These are phyloP conservation scores for Populus deltoides DNA, from an alignment of 345 rosid species.

Conservation along the genomic window DNA sequence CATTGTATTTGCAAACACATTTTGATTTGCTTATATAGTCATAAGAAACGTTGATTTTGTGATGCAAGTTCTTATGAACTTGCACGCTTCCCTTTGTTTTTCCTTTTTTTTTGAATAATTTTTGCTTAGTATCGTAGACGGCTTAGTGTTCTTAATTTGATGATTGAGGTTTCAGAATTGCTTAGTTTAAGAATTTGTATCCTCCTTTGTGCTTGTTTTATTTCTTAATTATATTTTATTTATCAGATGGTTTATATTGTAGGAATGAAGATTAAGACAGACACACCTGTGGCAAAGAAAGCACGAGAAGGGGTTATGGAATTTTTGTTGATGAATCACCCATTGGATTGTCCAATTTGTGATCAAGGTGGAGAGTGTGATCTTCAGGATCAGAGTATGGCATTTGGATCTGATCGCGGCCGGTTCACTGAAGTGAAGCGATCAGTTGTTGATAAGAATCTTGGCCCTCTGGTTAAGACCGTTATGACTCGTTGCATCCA, in stretches of 20 bases:
- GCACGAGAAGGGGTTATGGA: conserved; percentile 99
- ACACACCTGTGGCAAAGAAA: conserved; percentile 90
- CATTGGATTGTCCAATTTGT: conserved; percentile 95
- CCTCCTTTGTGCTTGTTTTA: neutral
- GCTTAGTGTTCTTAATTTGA: neutral
- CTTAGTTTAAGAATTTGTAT: neutral
- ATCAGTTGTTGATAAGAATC: conserved; percentile 97
- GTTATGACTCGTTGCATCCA: conserved; percentile 99
- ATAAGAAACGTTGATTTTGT: neutral
- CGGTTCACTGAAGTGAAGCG: conserved; percentile 95
- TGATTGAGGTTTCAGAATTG: neutral
- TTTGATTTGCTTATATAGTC: neutral
- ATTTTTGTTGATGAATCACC: conserved; percentile 94
- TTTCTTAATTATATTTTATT: conserved; percentile 4
- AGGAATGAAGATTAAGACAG: conserved; percentile 99
- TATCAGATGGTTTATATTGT: conserved; percentile 8
- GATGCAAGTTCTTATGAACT: neutral
- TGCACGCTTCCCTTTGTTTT: neutral
- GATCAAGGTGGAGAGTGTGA: conserved; percentile 99
- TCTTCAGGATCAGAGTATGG: conserved; percentile 99
- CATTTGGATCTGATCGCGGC: conserved; percentile 97
- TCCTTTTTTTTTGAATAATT: neutral
- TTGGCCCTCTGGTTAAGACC: conserved; percentile 97
- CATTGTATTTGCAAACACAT: neutral
- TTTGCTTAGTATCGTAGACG: neutral